Evolutionary conservation across 805 yeast species (phyloP).

Genomic region (Wickerhamiella azymoides): DNA sequence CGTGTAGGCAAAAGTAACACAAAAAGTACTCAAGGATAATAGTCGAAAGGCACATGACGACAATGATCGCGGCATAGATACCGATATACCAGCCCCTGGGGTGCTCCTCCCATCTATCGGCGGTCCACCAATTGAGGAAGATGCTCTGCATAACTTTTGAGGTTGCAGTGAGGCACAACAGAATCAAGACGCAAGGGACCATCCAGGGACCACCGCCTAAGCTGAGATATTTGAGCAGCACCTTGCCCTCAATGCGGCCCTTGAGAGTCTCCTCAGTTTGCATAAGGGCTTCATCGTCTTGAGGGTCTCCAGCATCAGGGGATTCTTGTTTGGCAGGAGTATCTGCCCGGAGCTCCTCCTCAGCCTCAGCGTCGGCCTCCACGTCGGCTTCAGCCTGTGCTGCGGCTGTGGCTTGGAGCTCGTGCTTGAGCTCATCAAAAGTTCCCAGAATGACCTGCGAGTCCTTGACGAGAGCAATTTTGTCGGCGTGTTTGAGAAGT

Average conservation of each 20-base stretch:
- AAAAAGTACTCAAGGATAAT: constrained; percentile 27
- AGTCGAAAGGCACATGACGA: constrained; percentile 20
- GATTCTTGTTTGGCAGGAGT: neutral
- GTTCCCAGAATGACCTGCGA: constrained; percentile 50
- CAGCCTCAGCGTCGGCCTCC: neutral
- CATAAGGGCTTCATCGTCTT: neutral
- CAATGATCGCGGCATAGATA: constrained; percentile 35
- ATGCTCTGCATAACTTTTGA: constrained; percentile 25
- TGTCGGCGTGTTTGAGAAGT: constrained; percentile 53
- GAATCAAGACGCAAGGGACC: neutral
- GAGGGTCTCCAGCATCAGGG: neutral
- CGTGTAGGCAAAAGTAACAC: constrained; percentile 33
- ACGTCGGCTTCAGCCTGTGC: neutral
- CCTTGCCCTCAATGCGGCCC: neutral
- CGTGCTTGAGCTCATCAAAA: constrained; percentile 32
- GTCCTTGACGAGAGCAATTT: constrained; percentile 47
- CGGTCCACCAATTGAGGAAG: constrained; percentile 65
- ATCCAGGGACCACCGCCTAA: neutral
- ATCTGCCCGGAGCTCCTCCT: neutral
- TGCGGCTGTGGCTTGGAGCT: neutral
- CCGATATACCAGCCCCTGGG: constrained; percentile 56
- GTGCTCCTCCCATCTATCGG: constrained; percentile 34
- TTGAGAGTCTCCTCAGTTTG: neutral
- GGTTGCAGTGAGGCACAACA: constrained; percentile 12
- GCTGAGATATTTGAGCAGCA: neutral